A percentile compares a stretch with the other conserved stretches of the same genome.
These are phyloP conservation scores for Fagopyrum esculentum DNA, from an alignment of 148 eudicot species.

Conservation along the genomic window DNA sequence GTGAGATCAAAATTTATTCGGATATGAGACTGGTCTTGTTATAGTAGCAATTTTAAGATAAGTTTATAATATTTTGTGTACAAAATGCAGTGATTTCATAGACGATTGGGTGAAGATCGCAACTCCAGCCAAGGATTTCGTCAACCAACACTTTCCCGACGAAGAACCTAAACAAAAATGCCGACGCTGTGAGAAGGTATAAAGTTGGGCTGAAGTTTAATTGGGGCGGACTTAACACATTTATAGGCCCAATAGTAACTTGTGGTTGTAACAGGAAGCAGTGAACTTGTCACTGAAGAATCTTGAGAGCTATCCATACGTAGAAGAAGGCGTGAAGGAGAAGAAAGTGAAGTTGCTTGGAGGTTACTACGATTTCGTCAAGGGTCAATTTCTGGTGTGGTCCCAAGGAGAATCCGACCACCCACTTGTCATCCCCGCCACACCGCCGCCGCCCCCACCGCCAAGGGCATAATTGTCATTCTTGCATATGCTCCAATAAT, in stretches of 20 bases:
- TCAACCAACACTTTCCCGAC: not conserved
- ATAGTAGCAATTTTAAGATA: no score
- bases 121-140: constrained; percentile 18
- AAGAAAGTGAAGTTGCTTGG: constrained; percentile 6
- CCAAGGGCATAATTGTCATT: not conserved
- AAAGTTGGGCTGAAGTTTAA: no score
- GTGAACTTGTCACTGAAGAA: constrained; percentile 11
- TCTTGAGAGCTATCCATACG: constrained; percentile 10
- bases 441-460: not conserved
- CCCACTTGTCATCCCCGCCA: not conserved
- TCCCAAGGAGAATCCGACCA: not conserved
- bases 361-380: constrained; percentile 9
- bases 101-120: constrained; percentile 27
- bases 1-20: constrained; percentile 8
- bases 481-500: not conserved
- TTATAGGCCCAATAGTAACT: no score
- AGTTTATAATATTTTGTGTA: no score
- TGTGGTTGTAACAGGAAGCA: not conserved
- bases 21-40: no score
- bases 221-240: no score
- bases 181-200: not conserved
- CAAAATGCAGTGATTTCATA: constrained; percentile 22
- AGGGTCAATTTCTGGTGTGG: constrained; percentile 5
- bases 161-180: not conserved
- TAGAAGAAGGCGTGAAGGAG: not conserved